Percentiles rank a stretch among this genome's conserved stretches.
Conservation (phyloP, 257 asterid genomes). For the Solanum okadae region DNA sequence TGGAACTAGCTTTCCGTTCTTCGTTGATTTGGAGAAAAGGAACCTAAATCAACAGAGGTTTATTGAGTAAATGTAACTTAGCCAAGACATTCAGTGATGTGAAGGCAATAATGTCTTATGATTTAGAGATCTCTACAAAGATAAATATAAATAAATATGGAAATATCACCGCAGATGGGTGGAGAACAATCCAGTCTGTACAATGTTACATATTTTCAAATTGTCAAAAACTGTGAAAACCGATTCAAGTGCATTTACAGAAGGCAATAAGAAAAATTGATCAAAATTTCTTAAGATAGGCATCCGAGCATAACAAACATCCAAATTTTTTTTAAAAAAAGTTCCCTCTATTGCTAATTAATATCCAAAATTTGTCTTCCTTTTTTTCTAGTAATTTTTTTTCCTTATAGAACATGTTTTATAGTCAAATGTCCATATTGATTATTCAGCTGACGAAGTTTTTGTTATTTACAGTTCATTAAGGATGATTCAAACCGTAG, state of each 20-base stretch:
- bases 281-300: background rate
- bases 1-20: background rate
- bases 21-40: background rate
- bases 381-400: background rate
- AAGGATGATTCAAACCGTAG: constrained; percentile 14
- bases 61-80: background rate
- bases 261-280: background rate
- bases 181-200: background rate
- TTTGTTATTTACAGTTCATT: background rate
- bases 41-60: background rate
- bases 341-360: background rate
- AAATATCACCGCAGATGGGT: background rate
- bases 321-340: too few relatives aligned
- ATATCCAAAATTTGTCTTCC: background rate
- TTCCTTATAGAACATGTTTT: background rate
- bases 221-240: background rate
- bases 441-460: background rate
- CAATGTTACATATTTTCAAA: background rate
- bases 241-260: background rate
- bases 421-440: background rate
- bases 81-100: background rate
- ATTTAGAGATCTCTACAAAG: background rate
- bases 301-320: background rate
- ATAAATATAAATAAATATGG: background rate
- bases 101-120: background rate